Base-by-base conservation (phyloP, 108 stramenopile species). In the Cyclotella cryptica region DNA sequence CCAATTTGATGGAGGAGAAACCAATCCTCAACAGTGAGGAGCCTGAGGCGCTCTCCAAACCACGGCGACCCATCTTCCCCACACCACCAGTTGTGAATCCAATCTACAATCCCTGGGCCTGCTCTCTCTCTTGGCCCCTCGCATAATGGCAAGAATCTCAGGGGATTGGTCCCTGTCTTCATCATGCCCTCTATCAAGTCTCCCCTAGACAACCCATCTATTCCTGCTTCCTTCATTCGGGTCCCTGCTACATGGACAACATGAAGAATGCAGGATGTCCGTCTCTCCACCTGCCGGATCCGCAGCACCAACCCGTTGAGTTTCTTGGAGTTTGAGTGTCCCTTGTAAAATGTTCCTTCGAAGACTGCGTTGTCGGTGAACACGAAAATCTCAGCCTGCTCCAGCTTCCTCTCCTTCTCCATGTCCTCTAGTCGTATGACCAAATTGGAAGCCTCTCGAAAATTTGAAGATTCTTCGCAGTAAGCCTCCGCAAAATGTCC, bases 191-290 rank as follows among this genome's bases (percentile, higher is more conserved):
- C 6, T 2, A 35, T 2, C 4, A 35, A 6, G 6, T 35, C 35
- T 35, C 35, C 35, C 35, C 85, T 27, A 11, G 85, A 84, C 9
- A 86, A 40, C 42, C 75, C 75, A 49, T 76, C 57, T 0, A 68
- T 47, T 22, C 75, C 66, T 1, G 66, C n/a, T 2, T 9, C 57
- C 57, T 76, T 66, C 75, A 68, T 76, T 30, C 75, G 14, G n/a
- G 66, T 68, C 0, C 75, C 75, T 10, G 75, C 65, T 2, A 76
- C 30, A 54, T 76, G 66, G 8, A 76, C 30, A 0, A 76, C 66
- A 26, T 76, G 66, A 0, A 76, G 42, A 1, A 49, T 76, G 30
- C 57, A 47, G 3, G 58, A 46, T 5, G 66, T 30, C 0, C 10
- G 1, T 27, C 18, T 21, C 27, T 68, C n/a, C 4, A 59, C 45